These are phyloP conservation scores for Pyricularia grisea DNA, from an alignment of 2,329 filamentous ascomycete genomes.

Conservation along the genomic window DNA sequence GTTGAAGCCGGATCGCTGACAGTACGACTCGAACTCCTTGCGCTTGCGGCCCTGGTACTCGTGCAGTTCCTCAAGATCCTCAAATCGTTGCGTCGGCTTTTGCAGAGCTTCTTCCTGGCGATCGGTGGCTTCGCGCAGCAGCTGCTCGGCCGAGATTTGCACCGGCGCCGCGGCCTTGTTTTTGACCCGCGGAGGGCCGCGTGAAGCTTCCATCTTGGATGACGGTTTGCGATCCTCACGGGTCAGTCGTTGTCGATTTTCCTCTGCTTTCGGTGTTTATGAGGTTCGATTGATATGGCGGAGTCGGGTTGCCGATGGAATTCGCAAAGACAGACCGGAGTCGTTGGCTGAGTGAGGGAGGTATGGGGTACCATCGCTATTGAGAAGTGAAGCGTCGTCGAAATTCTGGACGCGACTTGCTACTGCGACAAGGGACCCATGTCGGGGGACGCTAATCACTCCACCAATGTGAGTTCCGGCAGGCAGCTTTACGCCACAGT, in stretches of 20 bases:
- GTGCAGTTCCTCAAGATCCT: constrained; percentile 94
- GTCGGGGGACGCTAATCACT: background rate
- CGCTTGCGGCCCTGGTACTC: constrained; percentile 94
- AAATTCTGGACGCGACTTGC: constrained; percentile 1
- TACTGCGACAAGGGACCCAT: background rate
- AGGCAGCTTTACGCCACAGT: background rate
- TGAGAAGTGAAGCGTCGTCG: background rate
- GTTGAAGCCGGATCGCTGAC: constrained; percentile 85
- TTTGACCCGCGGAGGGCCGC: constrained; percentile 92
- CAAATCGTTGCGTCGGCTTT: constrained; percentile 88
- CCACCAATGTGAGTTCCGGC: background rate
- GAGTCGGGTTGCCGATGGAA: background rate
- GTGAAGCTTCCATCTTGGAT: constrained; percentile 70
- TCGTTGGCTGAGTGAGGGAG: background rate
- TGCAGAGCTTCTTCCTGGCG: constrained; percentile 83
- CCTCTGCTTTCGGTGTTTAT: background rate
- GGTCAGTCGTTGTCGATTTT: background rate
- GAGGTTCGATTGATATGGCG: background rate
- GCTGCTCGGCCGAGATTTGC: constrained; percentile 93
- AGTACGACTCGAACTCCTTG: constrained; percentile 97
- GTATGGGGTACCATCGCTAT: background rate
- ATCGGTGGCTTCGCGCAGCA: constrained; percentile 94
- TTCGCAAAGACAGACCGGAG: background rate
- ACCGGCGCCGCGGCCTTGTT: constrained; percentile 91
- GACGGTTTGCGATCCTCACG: constrained; percentile 5